Conservation (phyloP, 441 rosid species). For the Brassica balearica region DNA sequence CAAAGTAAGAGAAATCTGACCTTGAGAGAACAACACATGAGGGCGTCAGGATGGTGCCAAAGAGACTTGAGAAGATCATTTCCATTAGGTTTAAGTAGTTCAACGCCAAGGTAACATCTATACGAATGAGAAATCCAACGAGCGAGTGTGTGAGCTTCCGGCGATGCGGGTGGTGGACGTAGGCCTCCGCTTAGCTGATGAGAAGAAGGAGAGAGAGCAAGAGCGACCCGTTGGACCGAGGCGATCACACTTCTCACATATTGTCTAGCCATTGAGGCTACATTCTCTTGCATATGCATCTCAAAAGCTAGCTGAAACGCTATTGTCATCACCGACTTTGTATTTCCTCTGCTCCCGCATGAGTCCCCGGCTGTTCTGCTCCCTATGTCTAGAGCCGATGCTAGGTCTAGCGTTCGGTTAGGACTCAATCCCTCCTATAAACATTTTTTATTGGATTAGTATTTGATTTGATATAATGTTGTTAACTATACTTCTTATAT, state of each 20-base stretch:
- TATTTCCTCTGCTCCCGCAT: constrained; percentile 50
- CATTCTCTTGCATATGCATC: constrained; percentile 67
- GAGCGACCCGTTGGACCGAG: constrained; percentile 71
- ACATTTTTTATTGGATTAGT: not conserved
- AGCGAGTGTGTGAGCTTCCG: constrained; percentile 72
- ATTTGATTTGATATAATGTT: not conserved
- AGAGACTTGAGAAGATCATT: constrained; percentile 64
- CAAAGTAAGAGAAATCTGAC: constrained; percentile 33
- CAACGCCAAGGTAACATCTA: constrained; percentile 68
- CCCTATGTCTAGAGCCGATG: constrained; percentile 73
- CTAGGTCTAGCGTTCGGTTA: constrained; percentile 77
- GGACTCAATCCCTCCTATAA: constrained; percentile 65
- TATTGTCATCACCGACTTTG: constrained; percentile 78
- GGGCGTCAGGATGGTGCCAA: constrained; percentile 71
- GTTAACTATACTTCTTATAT: not conserved
- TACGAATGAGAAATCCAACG: constrained; percentile 70
- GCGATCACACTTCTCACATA: constrained; percentile 71
- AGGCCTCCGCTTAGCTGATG: constrained; percentile 54
- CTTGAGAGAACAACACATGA: constrained; percentile 75
- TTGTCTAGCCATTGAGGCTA: constrained; percentile 73
- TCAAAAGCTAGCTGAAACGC: constrained; percentile 77
- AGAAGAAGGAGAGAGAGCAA: constrained; percentile 71
- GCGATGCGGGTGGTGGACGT: constrained; percentile 62
- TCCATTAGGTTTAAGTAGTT: constrained; percentile 63
- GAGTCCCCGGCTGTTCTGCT: constrained; percentile 57